Percentiles rank a stretch among this genome's conserved stretches.
These are phyloP conservation scores for Corchorus capsularis DNA, from an alignment of 345 rosid species.

Conservation along the genomic window DNA sequence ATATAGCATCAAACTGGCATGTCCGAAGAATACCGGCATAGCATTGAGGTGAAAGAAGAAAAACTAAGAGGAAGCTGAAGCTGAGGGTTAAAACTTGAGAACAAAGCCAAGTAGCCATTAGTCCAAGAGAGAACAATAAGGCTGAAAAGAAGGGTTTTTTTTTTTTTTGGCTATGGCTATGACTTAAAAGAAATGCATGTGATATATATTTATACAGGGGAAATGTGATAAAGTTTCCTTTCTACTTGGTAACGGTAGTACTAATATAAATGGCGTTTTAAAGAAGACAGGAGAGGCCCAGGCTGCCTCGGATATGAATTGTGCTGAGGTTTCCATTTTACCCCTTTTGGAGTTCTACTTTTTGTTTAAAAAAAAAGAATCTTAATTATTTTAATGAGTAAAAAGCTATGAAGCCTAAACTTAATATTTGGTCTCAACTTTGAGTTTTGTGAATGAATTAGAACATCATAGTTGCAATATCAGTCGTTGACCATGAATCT, in stretches of 20 bases:
- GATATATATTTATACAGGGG: not conserved
- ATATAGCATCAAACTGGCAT: conserved; percentile 13
- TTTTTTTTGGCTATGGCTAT: not conserved
- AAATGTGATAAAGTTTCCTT: not conserved
- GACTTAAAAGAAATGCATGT: not conserved
- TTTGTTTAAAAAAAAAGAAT: not conserved
- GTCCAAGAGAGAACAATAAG: not conserved
- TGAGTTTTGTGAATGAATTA: too few relatives aligned
- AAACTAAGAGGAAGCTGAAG: not conserved
- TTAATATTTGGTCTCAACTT: too few relatives aligned
- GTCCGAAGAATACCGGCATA: not conserved
- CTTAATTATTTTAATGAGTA: too few relatives aligned
- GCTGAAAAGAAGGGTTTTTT: too few relatives aligned
- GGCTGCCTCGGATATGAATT: not conserved
- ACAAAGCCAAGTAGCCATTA: not conserved
- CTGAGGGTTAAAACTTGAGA: not conserved
- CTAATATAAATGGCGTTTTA: not conserved
- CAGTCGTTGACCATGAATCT: too few relatives aligned
- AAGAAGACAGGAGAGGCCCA: not conserved
- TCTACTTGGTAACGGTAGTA: not conserved
- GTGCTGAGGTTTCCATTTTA: not conserved
- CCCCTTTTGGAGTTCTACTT: not conserved
- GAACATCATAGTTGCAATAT: too few relatives aligned
- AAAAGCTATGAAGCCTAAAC: too few relatives aligned
- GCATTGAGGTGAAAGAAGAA: conserved; percentile 6